Evolutionary conservation across 331 rosid species (phyloP), one percentile per base, ranked within the genome.

Genomic region (Spiraea crenata): DNA sequence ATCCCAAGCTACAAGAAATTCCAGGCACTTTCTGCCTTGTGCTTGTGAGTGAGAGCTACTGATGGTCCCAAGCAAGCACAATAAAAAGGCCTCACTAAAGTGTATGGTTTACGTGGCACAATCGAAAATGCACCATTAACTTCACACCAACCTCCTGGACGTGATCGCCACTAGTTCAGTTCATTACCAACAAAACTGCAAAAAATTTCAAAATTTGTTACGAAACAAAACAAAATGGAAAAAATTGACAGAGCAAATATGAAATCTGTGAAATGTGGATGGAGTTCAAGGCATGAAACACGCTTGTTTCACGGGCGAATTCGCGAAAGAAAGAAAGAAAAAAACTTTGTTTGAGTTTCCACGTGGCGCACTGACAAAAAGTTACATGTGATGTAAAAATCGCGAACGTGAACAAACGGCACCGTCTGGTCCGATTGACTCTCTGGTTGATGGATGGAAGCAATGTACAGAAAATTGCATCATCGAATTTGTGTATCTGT

Each of bases 261-360:
- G 80, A 34, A 63, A 37, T 5, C 63, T 16, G n/a, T 45, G 62
- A 45, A 14, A 34, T n/a, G 57, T 16, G 39, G 6, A 14, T 0
- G 15, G 9, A 6, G 34, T 5, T 4, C 1, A 63, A 39, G 56
- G 48, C 48, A 6, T 17, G 75, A 65, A 80, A 42, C 81, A 44
- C 71, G 77, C 77, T 52, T 31, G 47, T 70, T 75, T 75, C 84
- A 71, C 77, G 77, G 75, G 71, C 57, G 46, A 48, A 1, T 42
- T 42, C 2, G 31, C 31, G 2, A 25, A 25, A 25, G 31, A 25
- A 25, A 25, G 2, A 25, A 25, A 25, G 2, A 25, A 25, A 25
- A 25, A 25, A 25, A 25, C 10, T 6, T 15, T 8, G 5, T 7
- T 15, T 34, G n/a, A 31, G n/a, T 16, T 20, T n/a, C 62, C 15